Conservation (phyloP, 2,329 filamentous ascomycete species). For the Penicillium sp. region DNA sequence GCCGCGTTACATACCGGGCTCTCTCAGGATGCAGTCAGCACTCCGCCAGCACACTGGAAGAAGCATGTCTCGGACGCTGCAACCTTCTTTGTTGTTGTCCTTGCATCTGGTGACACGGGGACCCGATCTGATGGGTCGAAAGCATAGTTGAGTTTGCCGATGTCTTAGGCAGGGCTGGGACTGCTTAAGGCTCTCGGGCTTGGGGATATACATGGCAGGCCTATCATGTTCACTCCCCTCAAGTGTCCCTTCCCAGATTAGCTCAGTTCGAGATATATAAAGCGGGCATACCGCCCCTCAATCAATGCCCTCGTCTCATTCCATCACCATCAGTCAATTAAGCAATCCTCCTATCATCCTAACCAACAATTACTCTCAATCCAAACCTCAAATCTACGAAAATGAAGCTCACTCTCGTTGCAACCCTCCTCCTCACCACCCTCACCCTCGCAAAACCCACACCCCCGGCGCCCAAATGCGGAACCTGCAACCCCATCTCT, state of each 20-base stretch:
- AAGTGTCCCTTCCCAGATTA: background rate
- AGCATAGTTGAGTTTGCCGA: background rate
- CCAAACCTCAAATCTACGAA: constrained; percentile 14
- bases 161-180: background rate
- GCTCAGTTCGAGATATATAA: constrained; percentile 9
- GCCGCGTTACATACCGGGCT: background rate
- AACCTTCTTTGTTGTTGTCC: constrained; percentile 5
- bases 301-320: background rate
- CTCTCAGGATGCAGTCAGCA: background rate
- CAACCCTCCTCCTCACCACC: constrained; percentile 32
- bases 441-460: constrained; percentile 26
- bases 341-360: background rate
- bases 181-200: background rate
- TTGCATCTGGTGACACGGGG: background rate
- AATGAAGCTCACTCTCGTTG: constrained; percentile 36
- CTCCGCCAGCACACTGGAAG: background rate
- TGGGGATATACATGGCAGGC: background rate
- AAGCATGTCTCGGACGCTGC: constrained; percentile 6
- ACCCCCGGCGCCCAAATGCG: constrained; percentile 33
- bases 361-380: background rate
- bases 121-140: background rate
- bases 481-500: constrained; percentile 47
- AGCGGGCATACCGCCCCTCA: background rate
- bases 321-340: background rate
- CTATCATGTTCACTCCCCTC: background rate